Evolutionary conservation across 805 yeast genomes (phyloP), one percentile per base, ranked within the genome.

Genomic region (Kurtzmaniella fragi): DNA sequence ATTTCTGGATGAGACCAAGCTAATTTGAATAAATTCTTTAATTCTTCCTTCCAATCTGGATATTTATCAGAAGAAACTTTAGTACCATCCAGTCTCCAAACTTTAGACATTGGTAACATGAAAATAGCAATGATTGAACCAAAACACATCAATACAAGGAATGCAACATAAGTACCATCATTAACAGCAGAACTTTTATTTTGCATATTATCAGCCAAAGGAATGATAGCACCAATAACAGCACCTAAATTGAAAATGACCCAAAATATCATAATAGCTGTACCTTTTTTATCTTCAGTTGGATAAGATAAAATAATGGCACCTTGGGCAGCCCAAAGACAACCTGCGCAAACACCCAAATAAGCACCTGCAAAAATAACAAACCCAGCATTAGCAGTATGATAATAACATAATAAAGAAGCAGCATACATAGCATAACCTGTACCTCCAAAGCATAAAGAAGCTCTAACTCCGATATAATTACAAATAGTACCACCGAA

Each of bases 251-350:
- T 75, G 64, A 78, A 78, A 39, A 78, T 76, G 45, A 73, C 64
- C 83, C 83, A 78, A 54, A 77, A 78, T 13, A 70, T 57, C 66
- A 74, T 72, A 36, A 78, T 67, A 36, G 72, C 77, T 27, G 57
- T 57, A 34, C 79, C 83, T 59, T 78, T 78, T n/a, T 45, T 59
- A 28, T 57, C 49, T 56, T 78, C 83, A 15, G 73, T 54, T 2
- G 82, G 76, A 45, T 78, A 78, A n/a, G 78, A 61, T 72, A 78
- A 70, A 45, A 77, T 70, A 35, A 78, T 70, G 20, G 75, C 59
- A 37, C 79, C 78, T 52, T 76, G 81, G 27, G 80, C 80, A 23
- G 80, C 73, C 83, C 83, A 78, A 37, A 77, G 61, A 34, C 66
- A 54, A 30, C 75, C 64, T 9, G 82, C 83, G 56, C 78, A 67